phyloP scores from a whole-genome alignment of 1,284 basidiomycete genomes.

The Puccinia horiana region DNA sequence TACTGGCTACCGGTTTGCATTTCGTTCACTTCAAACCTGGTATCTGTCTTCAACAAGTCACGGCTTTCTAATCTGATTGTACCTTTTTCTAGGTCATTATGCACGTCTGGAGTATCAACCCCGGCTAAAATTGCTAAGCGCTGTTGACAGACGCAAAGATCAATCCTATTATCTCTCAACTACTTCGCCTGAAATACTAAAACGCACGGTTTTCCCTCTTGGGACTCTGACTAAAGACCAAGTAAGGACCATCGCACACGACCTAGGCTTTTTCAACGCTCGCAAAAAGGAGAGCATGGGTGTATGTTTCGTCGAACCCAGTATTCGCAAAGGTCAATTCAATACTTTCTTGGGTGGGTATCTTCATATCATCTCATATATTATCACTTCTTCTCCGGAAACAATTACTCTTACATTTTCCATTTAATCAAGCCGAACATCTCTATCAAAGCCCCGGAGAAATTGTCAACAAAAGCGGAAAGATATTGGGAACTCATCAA shows the following conservation, averaged over 20 bases:
- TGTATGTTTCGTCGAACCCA: constrained; percentile 85
- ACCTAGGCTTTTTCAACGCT: constrained; percentile 73
- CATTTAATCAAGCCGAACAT: constrained; percentile 68
- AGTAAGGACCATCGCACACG: constrained; percentile 75
- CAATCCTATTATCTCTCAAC: constrained; percentile 91
- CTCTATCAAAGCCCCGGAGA: constrained; percentile 69
- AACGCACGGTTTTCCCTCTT: constrained; percentile 76
- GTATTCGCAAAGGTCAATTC: constrained; percentile 68
- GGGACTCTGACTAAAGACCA: constrained; percentile 69
- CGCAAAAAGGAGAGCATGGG: constrained; percentile 87
- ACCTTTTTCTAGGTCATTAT: constrained; percentile 73
- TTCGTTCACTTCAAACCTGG: not conserved
- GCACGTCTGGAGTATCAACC: constrained; percentile 63
- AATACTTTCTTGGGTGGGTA: constrained; percentile 71
- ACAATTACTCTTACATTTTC: not conserved
- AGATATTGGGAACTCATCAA: constrained; percentile 67
- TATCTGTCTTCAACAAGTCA: not conserved
- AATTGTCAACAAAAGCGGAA: constrained; percentile 69
- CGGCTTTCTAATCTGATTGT: not conserved
- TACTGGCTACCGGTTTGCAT: constrained; percentile 75
- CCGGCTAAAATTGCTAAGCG: constrained; percentile 69
- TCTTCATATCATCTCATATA: constrained; percentile 39
- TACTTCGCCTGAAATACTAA: constrained; percentile 68
- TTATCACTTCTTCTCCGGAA: constrained; percentile 35
- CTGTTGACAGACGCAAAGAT: constrained; percentile 74